phyloP scores from a whole-genome alignment of 371 early-diverging fungal species.

The Circinella minor region DNA sequence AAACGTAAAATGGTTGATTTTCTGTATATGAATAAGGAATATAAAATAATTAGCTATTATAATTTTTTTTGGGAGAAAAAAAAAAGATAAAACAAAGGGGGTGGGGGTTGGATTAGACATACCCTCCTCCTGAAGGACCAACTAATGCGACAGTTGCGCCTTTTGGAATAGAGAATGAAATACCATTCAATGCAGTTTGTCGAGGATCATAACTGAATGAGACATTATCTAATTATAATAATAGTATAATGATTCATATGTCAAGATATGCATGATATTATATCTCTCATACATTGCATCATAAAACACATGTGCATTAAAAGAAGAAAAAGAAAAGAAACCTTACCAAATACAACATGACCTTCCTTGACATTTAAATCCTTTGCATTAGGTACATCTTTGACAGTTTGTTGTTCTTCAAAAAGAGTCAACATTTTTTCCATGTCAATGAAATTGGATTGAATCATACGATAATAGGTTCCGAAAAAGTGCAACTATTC shows the following conservation, averaged over 20 bases:
- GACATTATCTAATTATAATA: conserved; percentile 64
- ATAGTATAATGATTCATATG: neutral
- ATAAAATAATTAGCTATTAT: too few relatives aligned
- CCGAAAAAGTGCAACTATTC: conserved; percentile 42
- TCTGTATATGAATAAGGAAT: conserved; percentile 6
- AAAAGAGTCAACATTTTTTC: conserved; percentile 91
- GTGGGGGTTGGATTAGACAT: conserved; percentile 1
- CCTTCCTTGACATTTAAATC: conserved; percentile 58
- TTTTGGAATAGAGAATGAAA: conserved; percentile 85
- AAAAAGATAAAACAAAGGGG: too few relatives aligned
- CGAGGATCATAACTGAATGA: conserved; percentile 75
- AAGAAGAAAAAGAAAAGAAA: neutral
- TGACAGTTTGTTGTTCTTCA: conserved; percentile 71
- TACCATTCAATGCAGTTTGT: conserved; percentile 69
- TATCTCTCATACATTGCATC: too few relatives aligned
- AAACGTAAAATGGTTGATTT: conserved; percentile 91
- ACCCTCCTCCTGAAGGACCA: conserved; percentile 90
- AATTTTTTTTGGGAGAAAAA: too few relatives aligned
- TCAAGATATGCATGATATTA: too few relatives aligned
- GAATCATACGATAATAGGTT: conserved; percentile 64
- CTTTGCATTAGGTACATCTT: conserved; percentile 62
- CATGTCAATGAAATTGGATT: conserved; percentile 92
- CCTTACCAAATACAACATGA: conserved; percentile 68
- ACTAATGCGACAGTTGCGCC: conserved; percentile 87
- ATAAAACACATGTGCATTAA: neutral